phyloP scores from a whole-genome alignment of 306 rosid species.

The Rosa persica region DNA sequence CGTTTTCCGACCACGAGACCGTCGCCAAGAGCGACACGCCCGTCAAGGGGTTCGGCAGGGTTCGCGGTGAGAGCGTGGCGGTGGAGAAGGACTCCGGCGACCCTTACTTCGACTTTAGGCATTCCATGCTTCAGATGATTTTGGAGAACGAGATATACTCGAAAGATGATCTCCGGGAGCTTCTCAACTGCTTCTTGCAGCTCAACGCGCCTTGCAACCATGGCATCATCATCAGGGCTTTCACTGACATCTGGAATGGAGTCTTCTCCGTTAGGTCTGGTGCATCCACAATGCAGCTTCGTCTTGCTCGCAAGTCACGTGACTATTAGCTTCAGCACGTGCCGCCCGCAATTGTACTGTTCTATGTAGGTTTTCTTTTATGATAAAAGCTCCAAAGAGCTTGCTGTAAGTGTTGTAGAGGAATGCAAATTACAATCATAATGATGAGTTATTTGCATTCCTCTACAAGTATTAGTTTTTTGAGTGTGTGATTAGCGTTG shows the following conservation, averaged over 20 bases:
- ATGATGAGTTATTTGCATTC: neutral
- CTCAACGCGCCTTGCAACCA: slow-evolving; percentile 75
- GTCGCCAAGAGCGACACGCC: slow-evolving; percentile 20
- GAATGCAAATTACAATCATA: neutral
- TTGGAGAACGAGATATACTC: slow-evolving; percentile 85
- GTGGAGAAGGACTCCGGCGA: slow-evolving; percentile 92
- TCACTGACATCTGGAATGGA: slow-evolving; percentile 91
- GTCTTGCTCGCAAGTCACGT: slow-evolving; percentile 44
- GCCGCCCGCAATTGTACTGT: neutral
- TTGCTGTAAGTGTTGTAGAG: neutral
- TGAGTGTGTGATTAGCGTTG: no score
- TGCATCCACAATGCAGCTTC: slow-evolving; percentile 21
- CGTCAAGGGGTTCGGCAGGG: slow-evolving; percentile 56
- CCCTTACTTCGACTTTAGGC: slow-evolving; percentile 81
- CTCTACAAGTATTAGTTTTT: neutral
- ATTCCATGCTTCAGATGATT: slow-evolving; percentile 93
- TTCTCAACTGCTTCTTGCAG: slow-evolving; percentile 79
- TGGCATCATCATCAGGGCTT: slow-evolving; percentile 71
- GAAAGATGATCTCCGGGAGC: slow-evolving; percentile 68
- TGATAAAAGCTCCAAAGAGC: neutral
- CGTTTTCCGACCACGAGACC: slow-evolving; percentile 30
- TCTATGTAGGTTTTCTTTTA: neutral
- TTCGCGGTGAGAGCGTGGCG: slow-evolving; percentile 76
- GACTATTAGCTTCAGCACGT: slow-evolving; percentile 39
- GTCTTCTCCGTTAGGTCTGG: slow-evolving; percentile 56